A percentile compares a stretch with the other conserved stretches of the same genome.
Evolutionary conservation across 2,329 filamentous ascomycete genomes (phyloP).

Genomic region (Ceratocystis huliohia): DNA sequence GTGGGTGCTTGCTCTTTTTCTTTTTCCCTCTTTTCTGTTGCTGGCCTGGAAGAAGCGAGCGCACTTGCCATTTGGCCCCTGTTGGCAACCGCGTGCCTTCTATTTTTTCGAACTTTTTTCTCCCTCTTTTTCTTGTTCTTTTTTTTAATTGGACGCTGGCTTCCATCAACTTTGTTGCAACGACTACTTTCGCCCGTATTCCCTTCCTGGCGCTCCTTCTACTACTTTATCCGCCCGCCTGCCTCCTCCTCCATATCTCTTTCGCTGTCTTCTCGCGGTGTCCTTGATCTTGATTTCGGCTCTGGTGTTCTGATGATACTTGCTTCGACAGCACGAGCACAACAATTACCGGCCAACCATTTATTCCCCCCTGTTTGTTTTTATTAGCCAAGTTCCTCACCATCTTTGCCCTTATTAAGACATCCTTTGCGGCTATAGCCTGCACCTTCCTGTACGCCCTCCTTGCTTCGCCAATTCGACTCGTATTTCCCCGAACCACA

Average conservation of each 20-base stretch:
- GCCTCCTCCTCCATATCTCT: too few species aligned
- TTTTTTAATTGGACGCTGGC: conserved; percentile 9
- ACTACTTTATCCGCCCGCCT: background rate
- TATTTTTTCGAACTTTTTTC: background rate
- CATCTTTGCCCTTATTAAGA: background rate
- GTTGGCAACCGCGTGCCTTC: background rate
- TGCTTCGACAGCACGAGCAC: background rate
- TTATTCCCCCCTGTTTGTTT: background rate
- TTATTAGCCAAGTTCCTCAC: background rate
- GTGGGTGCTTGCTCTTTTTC: background rate
- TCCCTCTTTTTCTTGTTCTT: background rate
- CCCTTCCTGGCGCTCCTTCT: conserved; percentile 6
- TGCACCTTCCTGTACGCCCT: background rate
- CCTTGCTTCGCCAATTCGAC: conserved; percentile 1
- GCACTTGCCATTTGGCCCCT: conserved; percentile 4
- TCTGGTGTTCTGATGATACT: background rate
- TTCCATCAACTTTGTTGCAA: conserved; percentile 4
- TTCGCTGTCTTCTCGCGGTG: too few species aligned
- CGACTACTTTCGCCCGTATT: conserved; percentile 13
- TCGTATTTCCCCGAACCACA: background rate
- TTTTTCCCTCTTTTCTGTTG: background rate
- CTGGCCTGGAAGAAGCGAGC: too few species aligned
- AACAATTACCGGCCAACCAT: background rate
- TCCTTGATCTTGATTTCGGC: too few species aligned
- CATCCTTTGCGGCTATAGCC: background rate